Base-by-base conservation (phyloP, 1,284 basidiomycete genomes). In the Cystobasidium sp. region DNA sequence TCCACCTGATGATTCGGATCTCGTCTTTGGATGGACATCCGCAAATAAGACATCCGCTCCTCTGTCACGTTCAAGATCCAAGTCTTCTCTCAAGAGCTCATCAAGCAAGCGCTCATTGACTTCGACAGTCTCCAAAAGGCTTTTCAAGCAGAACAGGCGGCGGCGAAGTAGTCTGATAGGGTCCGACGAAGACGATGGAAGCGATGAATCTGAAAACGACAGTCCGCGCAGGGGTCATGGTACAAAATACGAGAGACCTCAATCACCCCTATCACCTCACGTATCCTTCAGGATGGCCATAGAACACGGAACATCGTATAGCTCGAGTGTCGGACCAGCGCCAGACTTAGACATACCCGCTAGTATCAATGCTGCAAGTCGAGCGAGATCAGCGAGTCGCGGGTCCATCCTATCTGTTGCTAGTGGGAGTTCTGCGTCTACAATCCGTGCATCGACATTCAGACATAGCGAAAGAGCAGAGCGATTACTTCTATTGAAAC, bases 401-500 rank as follows among this genome's bases (percentile, higher is more conserved):
- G 64, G 73, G 2, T 77, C 77, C 6, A 31, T 73, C 16, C 31
- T 72, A 14, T 66, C 70, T 4, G 44, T 73, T 12, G 70, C 63
- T 6, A 76, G 74, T 14, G 66, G 58, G 6, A 53, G 44, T 8
- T 79, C 78, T 2, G 53, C 52, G 20, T 75, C 74, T 12, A 79
- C 78, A 85, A 84, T 78, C 76, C 84, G 69, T 83, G 59, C 62
- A 43, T 52, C 58, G 8, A 12, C 43, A 5, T 62, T 43, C 56
- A 61, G 24, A 22, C 58, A 70, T n/a, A 62, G 68, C 31, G 68
- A 70, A n/a, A 70, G 41, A 37, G 56, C 47, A 52, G 46, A 70
- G 31, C 43, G 68, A 4, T 43, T 52, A 16, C 46, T 70, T 9
- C 68, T 56, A 8, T 14, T 43, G 46, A 55, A 51, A 24, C 62